A percentile compares a stretch with the other conserved stretches of the same genome.
These are phyloP conservation scores for Metschnikowia vanudenii DNA, from an alignment of 805 yeast genomes.

Conservation along the genomic window DNA sequence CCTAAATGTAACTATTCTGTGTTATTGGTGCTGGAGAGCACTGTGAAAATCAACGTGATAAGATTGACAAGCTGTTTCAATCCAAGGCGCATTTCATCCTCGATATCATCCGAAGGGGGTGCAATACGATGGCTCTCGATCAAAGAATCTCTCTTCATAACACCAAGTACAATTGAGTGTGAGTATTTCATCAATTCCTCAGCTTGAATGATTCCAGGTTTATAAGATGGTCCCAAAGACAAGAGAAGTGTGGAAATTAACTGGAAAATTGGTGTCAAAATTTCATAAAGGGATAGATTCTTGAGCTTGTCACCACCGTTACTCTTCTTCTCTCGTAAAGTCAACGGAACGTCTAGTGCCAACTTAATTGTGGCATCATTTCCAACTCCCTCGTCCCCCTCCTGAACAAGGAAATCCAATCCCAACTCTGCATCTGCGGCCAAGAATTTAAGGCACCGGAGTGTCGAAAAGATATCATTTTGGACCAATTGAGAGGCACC, in stretches of 20 bases:
- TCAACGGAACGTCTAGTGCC: slow-evolving; percentile 52
- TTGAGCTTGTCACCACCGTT: slow-evolving; percentile 4
- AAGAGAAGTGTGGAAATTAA: slow-evolving; percentile 63
- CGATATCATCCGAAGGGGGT: slow-evolving; percentile 21
- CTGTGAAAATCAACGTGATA: slow-evolving; percentile 15
- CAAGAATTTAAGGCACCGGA: slow-evolving; percentile 57
- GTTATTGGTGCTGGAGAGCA: slow-evolving; percentile 11
- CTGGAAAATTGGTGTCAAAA: slow-evolving; percentile 73
- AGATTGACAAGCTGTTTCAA: slow-evolving; percentile 48
- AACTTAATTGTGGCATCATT: slow-evolving; percentile 35
- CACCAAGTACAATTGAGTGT: slow-evolving; percentile 56
- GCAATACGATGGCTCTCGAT: slow-evolving; percentile 21
- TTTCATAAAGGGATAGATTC: slow-evolving; percentile 57
- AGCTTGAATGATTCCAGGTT: slow-evolving; percentile 53
- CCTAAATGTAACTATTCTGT: slow-evolving; percentile 3
- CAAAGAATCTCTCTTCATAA: slow-evolving; percentile 56
- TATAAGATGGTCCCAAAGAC: slow-evolving; percentile 76
- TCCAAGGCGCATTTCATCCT: slow-evolving; percentile 32
- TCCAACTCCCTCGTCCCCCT: slow-evolving; percentile 10
- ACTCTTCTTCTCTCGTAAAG: slow-evolving; percentile 22
- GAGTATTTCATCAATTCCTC: slow-evolving; percentile 50
- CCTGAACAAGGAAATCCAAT: slow-evolving; percentile 47
- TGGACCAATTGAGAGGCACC: slow-evolving; percentile 81
- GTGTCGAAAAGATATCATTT: slow-evolving; percentile 63
- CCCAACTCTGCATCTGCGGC: slow-evolving; percentile 80